Evolutionary conservation across 768 basidiomycete species (phyloP).

Genomic region (Mycena capillaripes): DNA sequence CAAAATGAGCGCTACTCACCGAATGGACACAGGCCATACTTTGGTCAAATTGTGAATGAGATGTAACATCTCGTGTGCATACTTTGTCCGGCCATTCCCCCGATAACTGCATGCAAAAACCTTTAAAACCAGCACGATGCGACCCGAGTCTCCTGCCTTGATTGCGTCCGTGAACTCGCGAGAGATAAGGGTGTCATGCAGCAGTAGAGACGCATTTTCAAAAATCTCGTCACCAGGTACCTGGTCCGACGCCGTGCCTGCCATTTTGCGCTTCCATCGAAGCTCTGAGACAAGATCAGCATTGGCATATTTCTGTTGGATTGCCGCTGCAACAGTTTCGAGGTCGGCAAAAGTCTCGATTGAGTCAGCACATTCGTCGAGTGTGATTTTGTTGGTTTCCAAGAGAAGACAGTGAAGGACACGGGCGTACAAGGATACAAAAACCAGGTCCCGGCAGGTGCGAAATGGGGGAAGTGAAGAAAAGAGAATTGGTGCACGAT

Average conservation of each 20-base stretch:
- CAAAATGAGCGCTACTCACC: conserved; percentile 38
- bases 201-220: conserved; percentile 32
- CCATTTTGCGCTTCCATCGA: conserved; percentile 14
- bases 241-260: conserved; percentile 6
- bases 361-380: conserved; percentile 37
- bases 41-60: conserved; percentile 44
- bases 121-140: conserved; percentile 46
- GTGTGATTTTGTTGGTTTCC: neutral
- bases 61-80: conserved; percentile 50
- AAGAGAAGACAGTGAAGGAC: conserved; percentile 21
- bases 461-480: conserved; percentile 51
- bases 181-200: conserved; percentile 31
- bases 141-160: conserved; percentile 47
- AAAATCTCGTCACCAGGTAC: conserved; percentile 19
- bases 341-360: conserved; percentile 14
- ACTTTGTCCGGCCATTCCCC: conserved; percentile 49
- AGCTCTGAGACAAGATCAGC: neutral
- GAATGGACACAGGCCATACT: conserved; percentile 40
- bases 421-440: conserved; percentile 36
- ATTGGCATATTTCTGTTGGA: conserved; percentile 6
- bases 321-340: neutral
- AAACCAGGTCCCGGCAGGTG: conserved; percentile 51
- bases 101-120: conserved; percentile 45
- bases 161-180: conserved; percentile 36
- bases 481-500: conserved; percentile 51